Evolutionary conservation across 2,329 filamentous ascomycete species (phyloP).

Genomic region (Colletotrichum gigasporum): DNA sequence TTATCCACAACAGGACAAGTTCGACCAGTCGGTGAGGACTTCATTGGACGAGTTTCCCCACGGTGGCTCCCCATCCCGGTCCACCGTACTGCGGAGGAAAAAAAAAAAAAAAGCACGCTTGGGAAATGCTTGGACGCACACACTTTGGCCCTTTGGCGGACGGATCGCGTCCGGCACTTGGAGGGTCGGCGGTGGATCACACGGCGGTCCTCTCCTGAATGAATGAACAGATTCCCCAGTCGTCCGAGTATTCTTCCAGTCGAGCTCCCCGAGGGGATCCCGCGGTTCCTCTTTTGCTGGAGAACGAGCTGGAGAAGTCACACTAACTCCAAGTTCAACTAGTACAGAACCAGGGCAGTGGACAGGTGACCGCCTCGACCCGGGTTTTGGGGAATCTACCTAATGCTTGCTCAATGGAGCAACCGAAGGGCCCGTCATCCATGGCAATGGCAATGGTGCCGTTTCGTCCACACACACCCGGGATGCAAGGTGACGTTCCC

Average conservation of each 20-base stretch:
- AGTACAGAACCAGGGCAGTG: no score
- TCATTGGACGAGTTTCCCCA: constrained; percentile 20
- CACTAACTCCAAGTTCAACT: no score
- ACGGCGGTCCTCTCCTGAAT: constrained; percentile 16
- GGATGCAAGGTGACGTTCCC: constrained; percentile 29
- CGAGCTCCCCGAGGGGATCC: constrained; percentile 28
- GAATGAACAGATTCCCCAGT: constrained; percentile 7
- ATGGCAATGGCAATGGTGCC: no score
- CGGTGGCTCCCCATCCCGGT: not conserved
- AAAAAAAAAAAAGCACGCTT: not conserved
- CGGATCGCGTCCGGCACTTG: constrained; percentile 19
- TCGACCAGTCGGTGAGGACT: not conserved
- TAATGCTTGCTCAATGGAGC: no score
- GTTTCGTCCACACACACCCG: not conserved
- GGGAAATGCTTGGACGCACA: not conserved
- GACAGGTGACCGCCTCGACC: constrained; percentile 5
- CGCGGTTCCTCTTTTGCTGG: not conserved
- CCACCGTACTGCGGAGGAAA: constrained; percentile 5
- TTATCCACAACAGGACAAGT: not conserved
- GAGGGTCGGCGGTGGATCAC: constrained; percentile 5
- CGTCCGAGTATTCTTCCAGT: no score
- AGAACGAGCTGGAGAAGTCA: not conserved
- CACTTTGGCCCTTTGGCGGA: not conserved
- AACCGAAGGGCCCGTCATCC: no score
- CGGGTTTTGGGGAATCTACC: not conserved